Base-by-base conservation (phyloP, 2,329 filamentous ascomycete genomes). In the Grosmannia clavigera region DNA sequence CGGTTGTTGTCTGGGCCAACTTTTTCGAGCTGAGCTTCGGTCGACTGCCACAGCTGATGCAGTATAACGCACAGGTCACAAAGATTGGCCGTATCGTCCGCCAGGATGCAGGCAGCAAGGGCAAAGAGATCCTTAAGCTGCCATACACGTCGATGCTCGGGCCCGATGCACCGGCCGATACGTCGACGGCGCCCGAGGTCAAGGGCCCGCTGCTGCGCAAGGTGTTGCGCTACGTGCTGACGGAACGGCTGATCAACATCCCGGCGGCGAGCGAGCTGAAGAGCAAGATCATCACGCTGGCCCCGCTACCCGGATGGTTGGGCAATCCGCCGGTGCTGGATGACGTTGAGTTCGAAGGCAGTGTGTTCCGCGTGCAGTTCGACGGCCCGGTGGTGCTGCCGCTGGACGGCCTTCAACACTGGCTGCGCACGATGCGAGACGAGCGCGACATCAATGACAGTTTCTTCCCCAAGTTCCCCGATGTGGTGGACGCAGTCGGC, bases 1-100 rank as follows among this genome's bases (percentile, higher is more conserved):
- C 67, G 0, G 74, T 80, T 2, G 65, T 70, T 1, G 70, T 83
- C 0, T 82, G 79, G 78, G 71, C 79, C 5, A 83, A 84, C 67
- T 83, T 79, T 64, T 82, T 81, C 64, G 69, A 69, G 1, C 61
- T 83, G 55, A 66, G 71, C 7, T 63, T 78, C 9, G 40, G 51
- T 29, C 57, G 72, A 73, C 50, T 65, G 69, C 0, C 65, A 25
- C 3, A 19, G 6, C 55, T 81, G 5, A 76, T 73, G 66, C 77
- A 74, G 60, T 83, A 83, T 66, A 72, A 70, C 3, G 61, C 82
- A 11, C 68, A 73, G 1, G 73, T 76, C 12, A 29, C 38, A 46
- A 63, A 61, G 46, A 29, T 35, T 19, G 55, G 55, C 11, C 43
- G 56, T 29, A 31, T 27, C 9, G 43, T 27, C 9, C 48, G 22